Evolutionary conservation across 805 yeast species (phyloP), one percentile per base, ranked within the genome.

Genomic region (Starmerella bacillaris): DNA sequence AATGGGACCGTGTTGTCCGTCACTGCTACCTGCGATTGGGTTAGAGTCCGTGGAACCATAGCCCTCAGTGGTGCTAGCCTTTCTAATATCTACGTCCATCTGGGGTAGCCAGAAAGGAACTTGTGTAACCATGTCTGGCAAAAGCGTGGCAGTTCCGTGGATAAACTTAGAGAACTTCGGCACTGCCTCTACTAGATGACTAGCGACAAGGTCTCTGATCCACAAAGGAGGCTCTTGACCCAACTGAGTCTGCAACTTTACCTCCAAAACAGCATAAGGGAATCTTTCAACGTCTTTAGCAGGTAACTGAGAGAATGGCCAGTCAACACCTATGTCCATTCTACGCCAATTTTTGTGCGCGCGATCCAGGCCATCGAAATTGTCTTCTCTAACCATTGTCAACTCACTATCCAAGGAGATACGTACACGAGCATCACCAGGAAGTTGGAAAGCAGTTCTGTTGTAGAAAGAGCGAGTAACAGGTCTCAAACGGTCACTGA

Each of bases 161-260:
- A 89, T 86, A 51, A 89, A 89, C 57, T 89, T 89, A 37, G 96
- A 86, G 57, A 82, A 89, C 58, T 89, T 89, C 20, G 98, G 98
- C 29, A 89, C 94, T 1, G 95, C 95, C 59, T 89, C 98, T 28
- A 89, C 99, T 34, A 89, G 64, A 57, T 89, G 98, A 20, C 92
- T 76, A 0, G 84, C 63, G 24, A 86, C 84, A 55, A 89, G 67
- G 45, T 86, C 94, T 46, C 89, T 70, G 33, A 89, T 92, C 99
- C 99, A 89, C 42, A 69, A 74, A 7, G 99, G 98, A 20, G 99
- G 98, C 57, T 89, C 98, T 60, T 89, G 99, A 37, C 98, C 98
- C 59, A 89, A 52, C 63, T 89, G 96, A 3, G 99, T 89, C 59
- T 89, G 98, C 44, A 89, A 67, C 59, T 89, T 89, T 40, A 89